Evolutionary conservation across 805 yeast genomes (phyloP), one percentile per base, ranked within the genome.

Genomic region (Saturnispora quitensis): DNA sequence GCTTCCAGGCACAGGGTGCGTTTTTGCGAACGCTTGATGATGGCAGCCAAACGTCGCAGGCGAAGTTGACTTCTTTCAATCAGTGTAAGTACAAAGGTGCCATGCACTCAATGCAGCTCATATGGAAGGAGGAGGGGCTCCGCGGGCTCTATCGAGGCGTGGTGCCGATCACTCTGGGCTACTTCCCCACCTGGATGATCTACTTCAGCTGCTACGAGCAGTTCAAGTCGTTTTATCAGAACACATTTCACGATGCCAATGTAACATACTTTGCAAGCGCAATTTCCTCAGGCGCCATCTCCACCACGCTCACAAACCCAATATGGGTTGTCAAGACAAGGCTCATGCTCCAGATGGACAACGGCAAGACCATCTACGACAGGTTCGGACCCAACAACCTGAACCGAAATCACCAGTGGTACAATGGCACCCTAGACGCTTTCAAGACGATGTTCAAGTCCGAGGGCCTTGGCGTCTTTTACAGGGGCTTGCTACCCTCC

Each of bases 251-350:
- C 17, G 65, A 67, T 50, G 67, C 62, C 17, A 66, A 63, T 27
- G 17, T 64, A 35, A 66, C 67, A 50, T 81, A 78, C 60, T 76
- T 76, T 57, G 67, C 70, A 43, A 72, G 80, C 50, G 97, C 99
- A 1, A 75, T 91, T 47, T 77, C 88, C 4, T 96, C 98, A 1
- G 99, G 99, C 28, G 80, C 87, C 51, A 80, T 83, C 7, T 86
- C 96, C 2, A 86, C 98, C 0, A 73, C 88, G 10, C 66, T 82
- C 8, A 91, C 96, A 0, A 93, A 93, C 65, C 99, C 99, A 10
- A 87, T 91, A 13, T 93, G 99, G 99, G 98, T 93, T 44, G 90
- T 93, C 31, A 93, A 93, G 65, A 93, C 99, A 1, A 73, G 99
- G 61, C 70, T 93, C 48, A 93, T 93, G 98, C 73, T 90, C 40